These are phyloP conservation scores for Trichoderma asperelloides DNA, from an alignment of 495 filamentous ascomycete species.

Conservation along the genomic window DNA sequence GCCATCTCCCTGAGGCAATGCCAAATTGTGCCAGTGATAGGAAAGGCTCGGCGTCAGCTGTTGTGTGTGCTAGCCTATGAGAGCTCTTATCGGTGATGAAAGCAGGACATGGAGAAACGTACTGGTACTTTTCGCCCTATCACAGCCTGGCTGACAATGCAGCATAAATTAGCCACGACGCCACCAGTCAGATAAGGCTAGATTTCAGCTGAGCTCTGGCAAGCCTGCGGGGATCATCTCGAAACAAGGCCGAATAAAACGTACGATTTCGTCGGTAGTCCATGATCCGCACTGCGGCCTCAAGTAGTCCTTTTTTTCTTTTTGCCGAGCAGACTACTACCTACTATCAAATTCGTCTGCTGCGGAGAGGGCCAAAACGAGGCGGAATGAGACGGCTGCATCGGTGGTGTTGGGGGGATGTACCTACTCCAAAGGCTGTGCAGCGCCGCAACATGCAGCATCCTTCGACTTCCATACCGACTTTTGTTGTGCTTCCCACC, in stretches of 20 bases:
- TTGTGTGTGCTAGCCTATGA: neutral
- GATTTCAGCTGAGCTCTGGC: neutral
- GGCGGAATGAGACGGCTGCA: neutral
- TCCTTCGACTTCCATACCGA: neutral
- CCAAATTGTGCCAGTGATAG: neutral
- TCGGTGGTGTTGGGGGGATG: neutral
- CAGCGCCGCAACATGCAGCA: neutral
- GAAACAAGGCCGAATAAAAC: neutral
- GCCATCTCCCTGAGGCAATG: neutral
- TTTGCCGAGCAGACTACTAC: neutral
- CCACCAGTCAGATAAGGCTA: constrained; percentile 1
- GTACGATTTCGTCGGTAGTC: neutral
- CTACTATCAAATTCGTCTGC: neutral
- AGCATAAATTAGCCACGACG: neutral
- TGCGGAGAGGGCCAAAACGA: neutral
- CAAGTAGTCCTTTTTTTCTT: neutral
- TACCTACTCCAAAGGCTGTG: neutral
- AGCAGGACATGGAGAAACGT: neutral
- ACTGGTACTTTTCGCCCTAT: neutral
- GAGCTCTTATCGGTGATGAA: neutral
- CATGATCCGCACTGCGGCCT: neutral
- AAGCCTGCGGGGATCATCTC: constrained; percentile 3
- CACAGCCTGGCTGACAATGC: neutral
- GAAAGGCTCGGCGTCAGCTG: neutral
- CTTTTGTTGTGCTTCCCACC: neutral